These are phyloP conservation scores for Claviceps sp. DNA, from an alignment of 2,329 filamentous ascomycete genomes.

Conservation along the genomic window DNA sequence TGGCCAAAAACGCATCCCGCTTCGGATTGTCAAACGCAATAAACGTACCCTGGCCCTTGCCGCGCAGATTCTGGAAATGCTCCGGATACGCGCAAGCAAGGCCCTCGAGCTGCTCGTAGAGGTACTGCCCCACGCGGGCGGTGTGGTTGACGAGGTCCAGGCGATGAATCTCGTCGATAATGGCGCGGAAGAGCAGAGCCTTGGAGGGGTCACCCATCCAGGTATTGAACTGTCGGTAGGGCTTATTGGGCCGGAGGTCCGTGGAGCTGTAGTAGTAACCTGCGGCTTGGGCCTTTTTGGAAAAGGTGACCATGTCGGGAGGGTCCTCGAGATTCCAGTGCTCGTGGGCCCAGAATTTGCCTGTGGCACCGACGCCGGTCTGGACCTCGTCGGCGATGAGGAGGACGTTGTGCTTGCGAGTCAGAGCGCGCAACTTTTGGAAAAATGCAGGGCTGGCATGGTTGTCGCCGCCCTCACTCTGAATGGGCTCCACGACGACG, in stretches of 20 bases:
- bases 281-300: slow-evolving; percentile 88
- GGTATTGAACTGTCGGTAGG: slow-evolving; percentile 93
- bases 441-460: slow-evolving; percentile 83
- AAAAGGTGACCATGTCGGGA: slow-evolving; percentile 90
- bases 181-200: slow-evolving; percentile 73
- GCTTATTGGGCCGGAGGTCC: slow-evolving; percentile 73
- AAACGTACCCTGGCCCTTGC: slow-evolving; percentile 81
- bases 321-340: slow-evolving; percentile 74
- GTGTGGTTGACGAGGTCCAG: slow-evolving; percentile 70
- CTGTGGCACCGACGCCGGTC: slow-evolving; percentile 83
- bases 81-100: slow-evolving; percentile 59
- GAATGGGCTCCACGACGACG: slow-evolving; percentile 77
- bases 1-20: slow-evolving; percentile 64
- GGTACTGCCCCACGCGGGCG: slow-evolving; percentile 62
- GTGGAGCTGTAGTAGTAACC: slow-evolving; percentile 84
- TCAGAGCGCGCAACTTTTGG: slow-evolving; percentile 67
- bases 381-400: slow-evolving; percentile 92
- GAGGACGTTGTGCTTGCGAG: slow-evolving; percentile 62
- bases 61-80: slow-evolving; percentile 71
- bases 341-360: slow-evolving; percentile 93
- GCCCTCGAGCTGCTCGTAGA: slow-evolving; percentile 55
- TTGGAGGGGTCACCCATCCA: slow-evolving; percentile 92
- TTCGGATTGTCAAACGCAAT: slow-evolving; percentile 80
- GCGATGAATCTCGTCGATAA: slow-evolving; percentile 67
- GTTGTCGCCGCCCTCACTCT: slow-evolving; percentile 91